phyloP scores from a whole-genome alignment of 148 eudicot genomes.

The Cornus florida region DNA sequence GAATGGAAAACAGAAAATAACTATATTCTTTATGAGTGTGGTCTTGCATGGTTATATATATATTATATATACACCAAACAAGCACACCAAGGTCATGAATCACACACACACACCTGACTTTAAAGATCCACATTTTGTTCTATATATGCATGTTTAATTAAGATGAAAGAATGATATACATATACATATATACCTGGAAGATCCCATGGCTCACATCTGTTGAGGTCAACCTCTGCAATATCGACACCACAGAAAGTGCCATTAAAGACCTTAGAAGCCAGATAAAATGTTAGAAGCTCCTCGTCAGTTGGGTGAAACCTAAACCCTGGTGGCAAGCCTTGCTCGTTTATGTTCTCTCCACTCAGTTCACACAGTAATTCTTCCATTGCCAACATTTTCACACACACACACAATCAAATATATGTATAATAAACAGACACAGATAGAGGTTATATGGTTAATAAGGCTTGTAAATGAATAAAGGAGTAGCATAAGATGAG shows the following conservation, averaged over 20 bases:
- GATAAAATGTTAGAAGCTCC: conserved; percentile 68
- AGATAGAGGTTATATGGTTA: background rate
- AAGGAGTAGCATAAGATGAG: background rate
- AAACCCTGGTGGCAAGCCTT: conserved; percentile 72
- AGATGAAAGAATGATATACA: too few relatives aligned
- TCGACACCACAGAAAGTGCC: conserved; percentile 30
- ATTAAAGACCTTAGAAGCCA: conserved; percentile 67
- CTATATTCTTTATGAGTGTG: too few relatives aligned
- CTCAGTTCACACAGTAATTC: conserved; percentile 52
- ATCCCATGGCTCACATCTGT: conserved; percentile 83
- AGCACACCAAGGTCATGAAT: too few relatives aligned
- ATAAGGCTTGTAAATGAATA: background rate
- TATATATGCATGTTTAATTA: too few relatives aligned
- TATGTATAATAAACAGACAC: background rate
- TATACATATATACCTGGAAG: conserved; percentile 60
- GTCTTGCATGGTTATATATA: too few relatives aligned
- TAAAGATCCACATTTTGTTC: too few relatives aligned
- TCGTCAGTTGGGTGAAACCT: conserved; percentile 86
- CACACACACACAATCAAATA: background rate
- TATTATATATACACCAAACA: too few relatives aligned
- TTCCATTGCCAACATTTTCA: conserved; percentile 49
- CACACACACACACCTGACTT: too few relatives aligned
- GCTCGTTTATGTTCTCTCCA: conserved; percentile 35
- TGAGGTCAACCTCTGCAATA: conserved; percentile 78
- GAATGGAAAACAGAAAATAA: background rate